These are phyloP conservation scores for Dendrothele bispora DNA, from an alignment of 768 basidiomycete genomes.

Conservation along the genomic window DNA sequence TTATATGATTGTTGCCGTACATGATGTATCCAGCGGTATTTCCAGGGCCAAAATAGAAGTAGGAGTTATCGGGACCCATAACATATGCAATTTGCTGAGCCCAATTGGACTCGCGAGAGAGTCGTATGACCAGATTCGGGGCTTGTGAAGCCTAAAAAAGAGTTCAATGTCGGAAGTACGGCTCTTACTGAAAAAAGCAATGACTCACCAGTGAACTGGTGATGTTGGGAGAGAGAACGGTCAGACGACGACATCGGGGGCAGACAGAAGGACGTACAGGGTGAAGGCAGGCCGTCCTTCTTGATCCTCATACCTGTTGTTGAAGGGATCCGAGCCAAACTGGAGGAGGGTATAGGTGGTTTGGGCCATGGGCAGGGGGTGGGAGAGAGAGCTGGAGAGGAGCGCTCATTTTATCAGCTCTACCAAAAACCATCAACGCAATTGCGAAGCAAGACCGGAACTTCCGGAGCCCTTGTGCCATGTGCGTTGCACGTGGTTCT, in stretches of 20 bases:
- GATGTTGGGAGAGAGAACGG: conserved; percentile 9
- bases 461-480: too few relatives aligned
- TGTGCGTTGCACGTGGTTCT: too few relatives aligned
- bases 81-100: conserved; percentile 64
- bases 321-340: conserved; percentile 63
- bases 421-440: too few relatives aligned
- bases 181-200: not conserved
- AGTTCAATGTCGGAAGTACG: not conserved
- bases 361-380: too few relatives aligned
- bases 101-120: conserved; percentile 68
- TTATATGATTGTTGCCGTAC: conserved; percentile 63
- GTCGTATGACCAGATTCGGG: conserved; percentile 62
- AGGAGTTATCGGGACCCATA: conserved; percentile 80
- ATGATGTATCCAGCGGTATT: conserved; percentile 60
- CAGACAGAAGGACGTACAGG: conserved; percentile 47
- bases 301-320: conserved; percentile 59
- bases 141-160: conserved; percentile 46
- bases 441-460: too few relatives aligned
- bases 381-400: too few relatives aligned
- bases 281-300: conserved; percentile 68
- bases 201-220: conserved; percentile 12
- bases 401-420: too few relatives aligned
- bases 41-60: conserved; percentile 72
- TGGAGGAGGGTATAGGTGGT: conserved; percentile 61
- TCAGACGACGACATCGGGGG: conserved; percentile 9